Base-by-base conservation (phyloP, 2,329 filamentous ascomycete species). In the Stagonosporopsis cucurbitacearum region DNA sequence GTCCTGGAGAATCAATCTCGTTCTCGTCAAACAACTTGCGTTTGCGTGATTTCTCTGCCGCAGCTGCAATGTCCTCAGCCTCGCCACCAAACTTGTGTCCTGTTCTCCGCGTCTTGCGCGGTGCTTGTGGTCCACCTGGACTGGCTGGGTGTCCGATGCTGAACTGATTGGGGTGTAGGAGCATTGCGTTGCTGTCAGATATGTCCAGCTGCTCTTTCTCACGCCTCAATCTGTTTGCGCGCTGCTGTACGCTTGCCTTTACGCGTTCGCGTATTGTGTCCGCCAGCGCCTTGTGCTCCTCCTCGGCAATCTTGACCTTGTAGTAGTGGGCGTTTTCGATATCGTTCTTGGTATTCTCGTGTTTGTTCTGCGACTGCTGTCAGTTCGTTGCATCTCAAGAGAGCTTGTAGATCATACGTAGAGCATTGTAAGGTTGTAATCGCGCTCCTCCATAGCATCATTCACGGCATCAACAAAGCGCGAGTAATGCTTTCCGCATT, bases 381-480 rank as follows among this genome's bases (percentile, higher is more conserved):
- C 37, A 56, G 47, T 39, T 30, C 20, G 20, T 6, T 25, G 19
- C 28, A 25, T 30, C 11, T 3, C 6, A 3, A 19, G 19, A 7
- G 19, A 25, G n/a, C 15, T 4, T 28, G 17, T 8, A 9, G 8
- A 20, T 51, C 41, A 19, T 81, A 96, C 95, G 83, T 90, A 89
- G 63, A 96, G 85, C 70, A 88, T 85, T 6, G 90, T 88, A 70
- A 98, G 79, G 66, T 93, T 87, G 61, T 90, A 88, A 79, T 99
- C 95, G 65, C 91, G 86, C 69, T 91, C 86, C 76, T 98, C 93
- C 63, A 96, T 87, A 7, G 92, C 84, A 74, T 96, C 89, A 72
- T 97, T 96, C 50, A 97, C 85, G 59, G 94, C 87, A 64, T 91
- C 86, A 19, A 95, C 86, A 79, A 96, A 98, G 64, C 91, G 87